A percentile compares a stretch with the other conserved stretches of the same genome.
Evolutionary conservation across 768 basidiomycete genomes (phyloP).

Genomic region (Udeniomyces megalosporus): DNA sequence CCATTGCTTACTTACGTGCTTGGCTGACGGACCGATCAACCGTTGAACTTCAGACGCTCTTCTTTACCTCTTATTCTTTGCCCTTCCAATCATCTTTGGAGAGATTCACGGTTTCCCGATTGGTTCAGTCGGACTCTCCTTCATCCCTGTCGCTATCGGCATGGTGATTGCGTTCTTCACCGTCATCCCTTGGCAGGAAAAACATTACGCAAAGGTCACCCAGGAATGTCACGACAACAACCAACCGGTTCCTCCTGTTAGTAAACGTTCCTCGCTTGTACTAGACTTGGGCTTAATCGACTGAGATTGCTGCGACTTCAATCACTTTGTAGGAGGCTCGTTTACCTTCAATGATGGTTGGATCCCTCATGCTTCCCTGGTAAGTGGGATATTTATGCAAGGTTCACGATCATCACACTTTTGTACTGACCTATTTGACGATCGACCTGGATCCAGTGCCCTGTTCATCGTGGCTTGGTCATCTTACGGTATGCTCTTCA

Average conservation of each 20-base stretch:
- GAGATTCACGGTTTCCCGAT: constrained; percentile 3
- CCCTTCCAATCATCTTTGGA: constrained; percentile 2
- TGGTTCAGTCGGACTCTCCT: constrained; percentile 9
- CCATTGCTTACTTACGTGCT: not conserved
- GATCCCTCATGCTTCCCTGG: constrained; percentile 13
- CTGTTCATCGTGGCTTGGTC: too few relatives aligned
- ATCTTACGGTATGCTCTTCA: not conserved
- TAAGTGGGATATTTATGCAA: not conserved
- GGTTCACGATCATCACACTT: too few relatives aligned
- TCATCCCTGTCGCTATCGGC: constrained; percentile 12
- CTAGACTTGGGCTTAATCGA: not conserved
- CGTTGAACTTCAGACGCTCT: not conserved
- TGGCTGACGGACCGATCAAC: not conserved
- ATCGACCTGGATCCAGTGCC: too few relatives aligned
- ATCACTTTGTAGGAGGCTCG: constrained; percentile 1
- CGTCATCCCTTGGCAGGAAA: constrained; percentile 3
- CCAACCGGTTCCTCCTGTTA: not conserved
- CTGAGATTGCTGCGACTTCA: not conserved
- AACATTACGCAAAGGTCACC: not conserved
- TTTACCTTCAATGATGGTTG: constrained; percentile 13
- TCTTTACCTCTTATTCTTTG: constrained; percentile 14
- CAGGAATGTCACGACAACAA: not conserved
- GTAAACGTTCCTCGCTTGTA: not conserved
- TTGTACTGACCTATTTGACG: too few relatives aligned
- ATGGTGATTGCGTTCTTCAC: constrained; percentile 8